A percentile compares a stretch with the other conserved stretches of the same genome.
These are phyloP conservation scores for Cornus florida DNA, from an alignment of 148 eudicot genomes.

Conservation along the genomic window DNA sequence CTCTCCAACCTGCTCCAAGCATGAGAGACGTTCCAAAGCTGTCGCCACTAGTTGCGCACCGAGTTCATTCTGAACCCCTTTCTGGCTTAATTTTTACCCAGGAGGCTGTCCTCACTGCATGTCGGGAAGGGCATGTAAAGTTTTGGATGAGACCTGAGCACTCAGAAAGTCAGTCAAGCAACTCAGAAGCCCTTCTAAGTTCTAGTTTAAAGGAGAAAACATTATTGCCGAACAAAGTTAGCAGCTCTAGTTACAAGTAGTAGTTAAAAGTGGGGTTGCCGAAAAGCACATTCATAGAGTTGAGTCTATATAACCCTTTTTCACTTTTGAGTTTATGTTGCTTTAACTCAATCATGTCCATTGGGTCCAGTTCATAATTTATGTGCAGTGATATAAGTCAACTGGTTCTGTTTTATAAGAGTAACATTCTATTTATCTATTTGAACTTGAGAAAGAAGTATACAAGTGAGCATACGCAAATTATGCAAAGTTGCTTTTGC, in stretches of 20 bases:
- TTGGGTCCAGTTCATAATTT: slow-evolving; percentile 1
- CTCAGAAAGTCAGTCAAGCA: slow-evolving; percentile 24
- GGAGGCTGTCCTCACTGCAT: slow-evolving; percentile 38
- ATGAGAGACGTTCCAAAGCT: slow-evolving; percentile 45
- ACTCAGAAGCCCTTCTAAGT: slow-evolving; percentile 18
- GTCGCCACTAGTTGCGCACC: slow-evolving; percentile 40
- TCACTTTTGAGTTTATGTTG: slow-evolving; percentile 1
- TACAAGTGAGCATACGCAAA: background rate
- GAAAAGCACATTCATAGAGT: slow-evolving; percentile 2
- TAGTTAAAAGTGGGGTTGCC: slow-evolving; percentile 1
- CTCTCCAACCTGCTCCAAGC: slow-evolving; percentile 47
- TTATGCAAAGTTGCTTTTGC: background rate
- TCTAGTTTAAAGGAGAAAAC: slow-evolving; percentile 30
- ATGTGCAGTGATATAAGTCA: slow-evolving; percentile 2
- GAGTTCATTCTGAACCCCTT: slow-evolving; percentile 36
- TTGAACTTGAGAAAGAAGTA: background rate
- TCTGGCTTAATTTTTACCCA: slow-evolving; percentile 36
- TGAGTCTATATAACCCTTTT: slow-evolving; percentile 8
- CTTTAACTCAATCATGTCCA: background rate
- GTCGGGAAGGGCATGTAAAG: slow-evolving; percentile 42
- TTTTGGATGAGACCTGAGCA: slow-evolving; percentile 37
- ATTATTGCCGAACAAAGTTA: slow-evolving; percentile 8
- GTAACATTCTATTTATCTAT: slow-evolving; percentile 8
- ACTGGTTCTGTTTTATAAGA: slow-evolving; percentile 17
- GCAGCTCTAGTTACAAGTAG: slow-evolving; percentile 25